Evolutionary conservation across 2,329 filamentous ascomycete species (phyloP), one percentile per base, ranked within the genome.

Genomic region (Balansia obtecta): DNA sequence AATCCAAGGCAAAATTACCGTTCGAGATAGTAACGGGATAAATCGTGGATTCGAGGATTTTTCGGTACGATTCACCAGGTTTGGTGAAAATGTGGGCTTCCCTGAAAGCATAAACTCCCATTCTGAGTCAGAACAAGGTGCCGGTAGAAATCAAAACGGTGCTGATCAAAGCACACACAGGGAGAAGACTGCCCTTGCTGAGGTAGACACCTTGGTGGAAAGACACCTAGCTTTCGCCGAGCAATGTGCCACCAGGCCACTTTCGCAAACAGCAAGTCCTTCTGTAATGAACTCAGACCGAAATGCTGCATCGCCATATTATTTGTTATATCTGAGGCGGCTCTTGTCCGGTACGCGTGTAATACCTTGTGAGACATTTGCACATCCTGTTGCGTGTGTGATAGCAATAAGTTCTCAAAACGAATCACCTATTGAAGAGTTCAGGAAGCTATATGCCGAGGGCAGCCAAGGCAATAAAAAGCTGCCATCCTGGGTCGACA

Each of bases 351-450:
- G 85, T 13, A 71, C 91, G 40, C 80, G 87, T 1, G 70, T 94
- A 43, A 80, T 84, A 3, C 82, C 89, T 0, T 89, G 96, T 59
- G 93, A 98, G 68, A 93, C 93, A 0, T 95, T 97, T 66, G 80
- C 86, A 5, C 93, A 98, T 64, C 93, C 94, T 0, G 91, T 97
- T 20, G 90, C 91, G 6, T 91, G 89, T 61, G 82, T 98, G 40
- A 91, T 97, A 64, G 89, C 89, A 27, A 95, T 97, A 61, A 97
- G 89, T 65, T 97, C 93, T 10, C 80, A 86, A 52, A 95, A 89
- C 58, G 72, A 80, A 32, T 74, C 82, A 15, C 91, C 94, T 0
- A 90, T 97, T 55, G 89, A 95, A 63, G 86, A 93, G 51, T 73
- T 98, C 42, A 77, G 90, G 50, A 83, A 80, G 56, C 71, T 98